Evolutionary conservation across 768 basidiomycete genomes (phyloP), one percentile per base, ranked within the genome.

Genomic region (Filobasidium floriforme): DNA sequence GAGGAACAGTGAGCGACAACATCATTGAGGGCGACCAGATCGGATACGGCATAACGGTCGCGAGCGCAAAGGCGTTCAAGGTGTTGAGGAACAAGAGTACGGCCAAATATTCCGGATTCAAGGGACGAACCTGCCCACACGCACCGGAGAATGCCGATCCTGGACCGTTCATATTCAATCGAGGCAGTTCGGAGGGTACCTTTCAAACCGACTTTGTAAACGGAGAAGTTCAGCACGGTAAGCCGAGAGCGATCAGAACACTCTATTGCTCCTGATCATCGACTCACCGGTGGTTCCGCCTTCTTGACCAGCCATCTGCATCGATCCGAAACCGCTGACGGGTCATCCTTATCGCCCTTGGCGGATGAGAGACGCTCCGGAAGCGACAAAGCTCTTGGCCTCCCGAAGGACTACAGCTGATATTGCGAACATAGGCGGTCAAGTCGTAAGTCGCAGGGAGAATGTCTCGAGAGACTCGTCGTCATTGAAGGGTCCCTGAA

Each of bases 221-320:
- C 68, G 79, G 79, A 40, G 77, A 79, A 68, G 77, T 80, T 10
- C 77, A 80, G 69, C 75, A 77, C 69, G 73, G 79, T 79, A 49
- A 67, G 77, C 66, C 29, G 69, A 18, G 18, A 7, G 24, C 32
- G 14, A 22, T 12, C 22, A 3, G 40, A 41, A 18, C 41, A 0
- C 18, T 26, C 15, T 14, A 28, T 7, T 43, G 9, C 12, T 28
- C n/a, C 52, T 59, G 24, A 57, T 11, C 18, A n/a, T n/a, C n/a
- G n/a, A 22, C 29, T 49, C 4, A 37, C 18, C 7, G 32, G 19
- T 41, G 18, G 28, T 63, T 22, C 59, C 54, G 32, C 32, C 40
- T 14, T 18, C 59, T 24, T 18, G 7, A 28, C 29, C 62, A 78
- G 79, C 78, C 61, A 80, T 80, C 65, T 80, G 79, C 66, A 69